Conservation (phyloP, 345 rosid species). For the Eucalyptus pumila region DNA sequence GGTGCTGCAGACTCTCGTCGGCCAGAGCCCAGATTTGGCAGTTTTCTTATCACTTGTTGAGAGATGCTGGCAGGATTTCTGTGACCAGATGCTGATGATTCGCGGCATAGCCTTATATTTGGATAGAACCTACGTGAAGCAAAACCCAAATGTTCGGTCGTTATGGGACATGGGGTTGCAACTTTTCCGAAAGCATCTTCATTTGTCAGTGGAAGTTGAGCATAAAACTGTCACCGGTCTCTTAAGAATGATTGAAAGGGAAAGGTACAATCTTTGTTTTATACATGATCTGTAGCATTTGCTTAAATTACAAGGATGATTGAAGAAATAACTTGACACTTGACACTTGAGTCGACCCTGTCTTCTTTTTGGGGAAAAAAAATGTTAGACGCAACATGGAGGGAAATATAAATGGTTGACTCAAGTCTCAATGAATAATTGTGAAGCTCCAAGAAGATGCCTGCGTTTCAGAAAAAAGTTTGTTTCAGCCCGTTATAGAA, state of each 20-base stretch:
- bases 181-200: slow-evolving; percentile 84
- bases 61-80: slow-evolving; percentile 94
- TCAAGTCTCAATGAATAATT: background rate
- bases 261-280: slow-evolving; percentile 41
- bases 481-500: background rate
- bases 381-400: background rate
- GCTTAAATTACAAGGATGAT: background rate
- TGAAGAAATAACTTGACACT: background rate
- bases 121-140: slow-evolving; percentile 91
- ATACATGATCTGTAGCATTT: background rate
- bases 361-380: background rate
- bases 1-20: slow-evolving; percentile 72
- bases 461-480: background rate
- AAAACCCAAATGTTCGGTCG: slow-evolving; percentile 67
- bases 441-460: background rate
- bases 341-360: background rate
- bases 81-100: slow-evolving; percentile 92
- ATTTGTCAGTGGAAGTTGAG: slow-evolving; percentile 76
- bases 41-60: slow-evolving; percentile 87
- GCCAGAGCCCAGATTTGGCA: slow-evolving; percentile 87
- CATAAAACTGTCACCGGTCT: slow-evolving; percentile 94
- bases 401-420: background rate
- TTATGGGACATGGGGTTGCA: slow-evolving; percentile 99
- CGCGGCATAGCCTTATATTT: slow-evolving; percentile 91
- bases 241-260: slow-evolving; percentile 86